These are phyloP conservation scores for Mortierella sp. DNA, from an alignment of 371 early-diverging fungal genomes.

Conservation along the genomic window DNA sequence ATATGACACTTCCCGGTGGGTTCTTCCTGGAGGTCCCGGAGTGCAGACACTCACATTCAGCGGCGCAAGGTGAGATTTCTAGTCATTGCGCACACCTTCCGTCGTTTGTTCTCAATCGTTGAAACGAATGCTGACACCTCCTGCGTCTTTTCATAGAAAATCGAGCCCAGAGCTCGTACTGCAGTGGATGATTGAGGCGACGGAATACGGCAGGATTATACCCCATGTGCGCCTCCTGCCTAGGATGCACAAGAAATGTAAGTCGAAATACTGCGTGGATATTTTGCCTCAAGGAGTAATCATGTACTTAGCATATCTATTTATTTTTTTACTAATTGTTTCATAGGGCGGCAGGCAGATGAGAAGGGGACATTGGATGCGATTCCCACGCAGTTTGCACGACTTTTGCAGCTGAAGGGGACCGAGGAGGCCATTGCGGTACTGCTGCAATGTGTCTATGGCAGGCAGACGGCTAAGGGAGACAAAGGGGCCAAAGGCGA, in stretches of 20 bases:
- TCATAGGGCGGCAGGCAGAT: constrained; percentile 46
- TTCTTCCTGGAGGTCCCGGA: constrained; percentile 36
- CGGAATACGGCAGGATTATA: constrained; percentile 32
- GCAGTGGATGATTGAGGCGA: constrained; percentile 44
- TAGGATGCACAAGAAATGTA: constrained; percentile 49
- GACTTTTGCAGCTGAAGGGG: constrained; percentile 47
- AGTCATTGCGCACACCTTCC: neutral
- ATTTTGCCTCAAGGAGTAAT: neutral
- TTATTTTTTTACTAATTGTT: neutral
- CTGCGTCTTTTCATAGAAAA: constrained; percentile 15
- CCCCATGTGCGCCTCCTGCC: constrained; percentile 41
- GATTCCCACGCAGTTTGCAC: constrained; percentile 47
- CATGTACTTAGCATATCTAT: neutral
- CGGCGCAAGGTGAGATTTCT: constrained; percentile 18
- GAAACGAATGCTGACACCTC: neutral
- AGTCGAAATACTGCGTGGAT: neutral
- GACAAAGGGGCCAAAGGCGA: neutral
- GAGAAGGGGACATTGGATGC: constrained; percentile 40
- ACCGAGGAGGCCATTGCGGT: constrained; percentile 38
- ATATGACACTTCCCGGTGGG: neutral
- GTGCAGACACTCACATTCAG: constrained; percentile 41
- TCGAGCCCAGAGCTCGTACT: constrained; percentile 46
- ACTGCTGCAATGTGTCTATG: constrained; percentile 44
- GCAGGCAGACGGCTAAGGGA: constrained; percentile 17
- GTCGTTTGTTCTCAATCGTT: neutral